Evolutionary conservation across 371 early-diverging fungal species (phyloP).

Genomic region (Zopfochytrium polystomum): DNA sequence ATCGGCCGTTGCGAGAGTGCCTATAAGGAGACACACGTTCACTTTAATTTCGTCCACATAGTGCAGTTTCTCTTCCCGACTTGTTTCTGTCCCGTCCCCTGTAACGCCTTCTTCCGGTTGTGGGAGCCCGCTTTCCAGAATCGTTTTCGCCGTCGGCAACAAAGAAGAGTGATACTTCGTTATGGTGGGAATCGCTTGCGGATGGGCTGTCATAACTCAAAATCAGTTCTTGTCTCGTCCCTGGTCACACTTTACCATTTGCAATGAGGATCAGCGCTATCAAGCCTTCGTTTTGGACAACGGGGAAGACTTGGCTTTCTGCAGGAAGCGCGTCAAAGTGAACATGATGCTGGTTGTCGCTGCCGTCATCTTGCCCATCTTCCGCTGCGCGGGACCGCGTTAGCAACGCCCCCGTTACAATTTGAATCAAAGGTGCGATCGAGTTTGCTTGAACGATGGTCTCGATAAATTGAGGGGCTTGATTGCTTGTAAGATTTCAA

Average conservation of each 20-base stretch:
- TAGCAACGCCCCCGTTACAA: slow-evolving; percentile 49
- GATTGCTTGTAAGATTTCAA: not conserved
- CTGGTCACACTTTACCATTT: too few relatives aligned
- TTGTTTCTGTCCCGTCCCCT: not conserved
- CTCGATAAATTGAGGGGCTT: slow-evolving; percentile 27
- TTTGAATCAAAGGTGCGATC: slow-evolving; percentile 45
- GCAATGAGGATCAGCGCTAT: slow-evolving; percentile 41
- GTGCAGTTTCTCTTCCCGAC: slow-evolving; percentile 12
- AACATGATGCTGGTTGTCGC: slow-evolving; percentile 41
- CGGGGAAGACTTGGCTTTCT: slow-evolving; percentile 45
- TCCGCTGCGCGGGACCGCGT: slow-evolving; percentile 32
- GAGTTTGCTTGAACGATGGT: slow-evolving; percentile 38
- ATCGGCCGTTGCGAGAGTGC: slow-evolving; percentile 27
- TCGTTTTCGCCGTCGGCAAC: slow-evolving; percentile 33
- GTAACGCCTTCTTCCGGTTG: slow-evolving; percentile 2
- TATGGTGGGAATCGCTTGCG: slow-evolving; percentile 31
- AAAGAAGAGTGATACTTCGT: slow-evolving; percentile 35
- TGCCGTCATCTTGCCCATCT: slow-evolving; percentile 60
- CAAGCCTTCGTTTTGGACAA: slow-evolving; percentile 52
- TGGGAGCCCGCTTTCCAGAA: slow-evolving; percentile 34
- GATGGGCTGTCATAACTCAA: slow-evolving; percentile 20
- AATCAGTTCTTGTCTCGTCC: slow-evolving; percentile 1
- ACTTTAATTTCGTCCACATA: slow-evolving; percentile 40
- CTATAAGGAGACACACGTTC: slow-evolving; percentile 38
- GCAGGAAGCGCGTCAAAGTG: slow-evolving; percentile 50